Conservation (phyloP, 192 early-diverging fungal species). For the Coemansia sp. region DNA sequence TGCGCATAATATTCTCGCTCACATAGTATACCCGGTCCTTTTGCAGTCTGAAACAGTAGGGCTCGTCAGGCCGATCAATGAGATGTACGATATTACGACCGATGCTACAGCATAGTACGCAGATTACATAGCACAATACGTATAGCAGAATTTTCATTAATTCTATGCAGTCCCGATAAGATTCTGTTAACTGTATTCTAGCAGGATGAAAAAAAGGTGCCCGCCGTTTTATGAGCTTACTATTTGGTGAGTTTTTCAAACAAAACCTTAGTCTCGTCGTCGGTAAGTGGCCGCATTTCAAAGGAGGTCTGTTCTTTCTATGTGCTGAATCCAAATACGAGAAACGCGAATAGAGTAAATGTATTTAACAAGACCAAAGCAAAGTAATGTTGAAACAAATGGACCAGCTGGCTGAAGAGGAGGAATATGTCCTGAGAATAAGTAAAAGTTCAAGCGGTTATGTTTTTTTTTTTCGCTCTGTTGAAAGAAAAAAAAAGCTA, state of each 20-base stretch:
- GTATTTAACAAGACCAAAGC: not conserved
- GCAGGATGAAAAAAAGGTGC: too few species aligned
- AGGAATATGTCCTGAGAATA: not conserved
- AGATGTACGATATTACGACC: conserved; percentile 94
- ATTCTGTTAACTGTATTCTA: not conserved
- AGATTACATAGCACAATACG: not conserved
- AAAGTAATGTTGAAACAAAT: not conserved
- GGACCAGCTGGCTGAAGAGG: too few species aligned
- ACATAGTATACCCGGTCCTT: conserved; percentile 97
- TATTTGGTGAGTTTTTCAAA: conserved; percentile 99
- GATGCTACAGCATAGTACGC: conserved; percentile 61
- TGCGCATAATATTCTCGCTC: conserved; percentile 88
- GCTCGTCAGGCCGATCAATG: conserved; percentile 94
- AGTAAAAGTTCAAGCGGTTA: not conserved
- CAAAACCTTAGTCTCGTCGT: conserved; percentile 95
- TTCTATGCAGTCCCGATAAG: not conserved
- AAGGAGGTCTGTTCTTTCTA: not conserved
- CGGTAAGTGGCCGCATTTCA: conserved; percentile 92
- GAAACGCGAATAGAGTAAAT: not conserved
- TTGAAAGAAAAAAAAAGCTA: not conserved
- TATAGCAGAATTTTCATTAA: not conserved
- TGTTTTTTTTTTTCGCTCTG: not conserved
- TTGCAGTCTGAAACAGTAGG: conserved; percentile 95
- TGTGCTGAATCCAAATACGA: not conserved
- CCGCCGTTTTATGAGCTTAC: conserved; percentile 13